Conservation (phyloP, 2,329 filamentous ascomycete species). For the Fusarium virguliforme region DNA sequence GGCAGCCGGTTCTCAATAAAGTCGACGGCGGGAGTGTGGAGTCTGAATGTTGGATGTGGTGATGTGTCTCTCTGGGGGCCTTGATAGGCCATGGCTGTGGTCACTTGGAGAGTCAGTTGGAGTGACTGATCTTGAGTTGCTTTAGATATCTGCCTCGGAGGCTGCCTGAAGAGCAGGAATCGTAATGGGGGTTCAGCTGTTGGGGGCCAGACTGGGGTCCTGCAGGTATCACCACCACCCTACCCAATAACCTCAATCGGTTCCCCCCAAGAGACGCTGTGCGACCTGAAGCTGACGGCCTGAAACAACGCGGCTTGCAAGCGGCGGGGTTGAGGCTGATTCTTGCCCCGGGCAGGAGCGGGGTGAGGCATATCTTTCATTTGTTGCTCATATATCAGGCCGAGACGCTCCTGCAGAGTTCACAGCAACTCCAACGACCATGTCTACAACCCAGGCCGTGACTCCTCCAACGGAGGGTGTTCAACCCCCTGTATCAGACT, state of each 20-base stretch:
- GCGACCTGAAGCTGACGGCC: too few relatives aligned
- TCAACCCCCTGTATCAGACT: background rate
- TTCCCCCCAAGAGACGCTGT: too few relatives aligned
- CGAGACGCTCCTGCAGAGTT: background rate
- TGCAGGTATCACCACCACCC: background rate
- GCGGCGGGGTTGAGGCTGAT: background rate
- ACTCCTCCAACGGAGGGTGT: background rate
- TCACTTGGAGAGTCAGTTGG: background rate
- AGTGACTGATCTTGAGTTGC: background rate
- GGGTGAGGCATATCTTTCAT: background rate
- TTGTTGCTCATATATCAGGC: background rate
- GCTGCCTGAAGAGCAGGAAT: background rate
- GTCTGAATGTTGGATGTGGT: slow-evolving; percentile 4
- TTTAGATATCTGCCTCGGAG: background rate
- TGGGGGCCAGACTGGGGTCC: background rate
- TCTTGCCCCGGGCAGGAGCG: background rate
- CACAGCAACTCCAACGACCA: background rate
- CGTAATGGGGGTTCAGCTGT: background rate
- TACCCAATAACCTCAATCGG: background rate
- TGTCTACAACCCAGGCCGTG: background rate
- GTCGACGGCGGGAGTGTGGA: background rate
- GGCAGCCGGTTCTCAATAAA: background rate
- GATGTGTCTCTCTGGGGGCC: background rate
- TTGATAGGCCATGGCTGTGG: background rate
- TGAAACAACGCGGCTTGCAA: too few relatives aligned